Percentiles rank a stretch among this genome's conserved stretches.
phyloP scores from a whole-genome alignment of 257 asterid species.

The Solanum chaucha region DNA sequence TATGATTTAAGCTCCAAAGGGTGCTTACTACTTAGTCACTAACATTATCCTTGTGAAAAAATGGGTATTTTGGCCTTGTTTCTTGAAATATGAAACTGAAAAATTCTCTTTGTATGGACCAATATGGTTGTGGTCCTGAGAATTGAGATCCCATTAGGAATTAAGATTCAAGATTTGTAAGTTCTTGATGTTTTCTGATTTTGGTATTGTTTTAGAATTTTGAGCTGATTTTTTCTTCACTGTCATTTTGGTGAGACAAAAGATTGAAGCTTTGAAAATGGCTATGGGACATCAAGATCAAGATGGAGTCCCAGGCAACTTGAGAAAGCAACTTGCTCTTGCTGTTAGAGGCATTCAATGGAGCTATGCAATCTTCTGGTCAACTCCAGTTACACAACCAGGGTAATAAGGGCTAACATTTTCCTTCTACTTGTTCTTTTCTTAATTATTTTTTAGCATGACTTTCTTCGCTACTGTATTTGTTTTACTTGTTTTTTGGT shows the following conservation, averaged over 20 bases:
- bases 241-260: not conserved
- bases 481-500: not conserved
- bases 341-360: constrained; percentile 79
- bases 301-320: constrained; percentile 23
- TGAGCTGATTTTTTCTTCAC: not conserved
- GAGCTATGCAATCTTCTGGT: constrained; percentile 94
- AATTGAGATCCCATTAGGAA: not conserved
- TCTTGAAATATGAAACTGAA: not conserved
- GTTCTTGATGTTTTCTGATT: not conserved
- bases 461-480: not conserved
- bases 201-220: not conserved
- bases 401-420: constrained; percentile 35
- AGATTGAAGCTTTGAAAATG: constrained; percentile 15
- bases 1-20: not conserved
- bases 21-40: not conserved
- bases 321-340: constrained; percentile 60
- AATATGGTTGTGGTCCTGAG: not conserved
- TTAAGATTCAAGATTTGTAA: not conserved
- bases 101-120: not conserved
- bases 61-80: not conserved
- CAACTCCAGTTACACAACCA: constrained; percentile 41
- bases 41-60: not conserved
- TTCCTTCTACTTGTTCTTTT: not conserved
- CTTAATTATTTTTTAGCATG: not conserved
- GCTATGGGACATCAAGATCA: constrained; percentile 29